Percentiles rank a stretch among this genome's conserved stretches.
Evolutionary conservation across 1,139 yeast species (phyloP).

Genomic region (Citeromyces hawaiiensis): DNA sequence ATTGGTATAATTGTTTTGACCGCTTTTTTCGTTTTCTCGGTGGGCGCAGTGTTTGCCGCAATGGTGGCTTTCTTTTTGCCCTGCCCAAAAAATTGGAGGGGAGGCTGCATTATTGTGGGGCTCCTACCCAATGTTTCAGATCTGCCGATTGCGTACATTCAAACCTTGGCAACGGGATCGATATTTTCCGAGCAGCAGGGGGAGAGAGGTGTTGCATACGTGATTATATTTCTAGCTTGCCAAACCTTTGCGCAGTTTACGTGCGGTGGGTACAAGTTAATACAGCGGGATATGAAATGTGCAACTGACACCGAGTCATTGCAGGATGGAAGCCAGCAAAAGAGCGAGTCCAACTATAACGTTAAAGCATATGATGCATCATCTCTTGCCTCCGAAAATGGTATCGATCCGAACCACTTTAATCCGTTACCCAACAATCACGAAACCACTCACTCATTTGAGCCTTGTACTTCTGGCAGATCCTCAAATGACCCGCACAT

Average conservation of each 20-base stretch:
- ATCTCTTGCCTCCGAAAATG: too few relatives aligned
- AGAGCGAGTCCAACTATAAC: too few relatives aligned
- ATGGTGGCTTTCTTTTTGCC: constrained; percentile 12
- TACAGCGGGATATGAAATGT: constrained; percentile 53
- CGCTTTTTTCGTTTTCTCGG: constrained; percentile 45
- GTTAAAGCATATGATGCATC: too few relatives aligned
- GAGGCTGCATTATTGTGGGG: constrained; percentile 69
- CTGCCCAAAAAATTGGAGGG: constrained; percentile 62
- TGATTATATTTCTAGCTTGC: constrained; percentile 64
- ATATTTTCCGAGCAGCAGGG: constrained; percentile 47
- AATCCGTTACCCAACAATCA: too few relatives aligned
- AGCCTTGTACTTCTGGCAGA: too few relatives aligned
- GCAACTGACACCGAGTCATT: constrained; percentile 7
- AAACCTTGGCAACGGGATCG: constrained; percentile 59
- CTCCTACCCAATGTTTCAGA: constrained; percentile 75
- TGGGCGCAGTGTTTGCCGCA: constrained; percentile 26
- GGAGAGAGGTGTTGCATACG: constrained; percentile 77
- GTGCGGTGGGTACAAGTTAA: constrained; percentile 56
- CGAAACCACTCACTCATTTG: too few relatives aligned
- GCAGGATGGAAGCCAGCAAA: too few relatives aligned
- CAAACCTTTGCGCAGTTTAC: constrained; percentile 65
- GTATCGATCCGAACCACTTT: too few relatives aligned
- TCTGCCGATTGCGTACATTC: constrained; percentile 80
- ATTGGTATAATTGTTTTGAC: constrained; percentile 63
- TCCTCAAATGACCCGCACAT: neutral